Base-by-base conservation (phyloP, 1,284 basidiomycete genomes). In the Volvariella surrecta region DNA sequence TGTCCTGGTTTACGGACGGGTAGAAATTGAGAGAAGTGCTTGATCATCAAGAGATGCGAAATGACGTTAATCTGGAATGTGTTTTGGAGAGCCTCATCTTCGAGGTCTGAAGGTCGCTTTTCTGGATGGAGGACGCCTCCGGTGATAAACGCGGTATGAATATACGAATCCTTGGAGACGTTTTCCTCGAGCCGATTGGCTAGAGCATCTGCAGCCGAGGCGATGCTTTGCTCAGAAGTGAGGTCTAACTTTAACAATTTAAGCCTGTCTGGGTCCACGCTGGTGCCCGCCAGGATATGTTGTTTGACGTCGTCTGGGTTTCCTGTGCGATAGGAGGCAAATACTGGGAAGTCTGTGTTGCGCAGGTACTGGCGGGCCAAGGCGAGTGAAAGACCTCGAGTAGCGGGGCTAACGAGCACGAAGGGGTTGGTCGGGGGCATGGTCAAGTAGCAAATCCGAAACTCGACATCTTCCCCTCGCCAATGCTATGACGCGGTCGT, bases 41-140 rank as follows among this genome's bases (percentile, higher is more conserved):
- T 79, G 62, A 79, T 76, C 51, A 75, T 63, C 40, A 79, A 67
- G 30, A 79, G 60, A 53, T 79, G 76, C n/a, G 76, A 71, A 44
- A 79, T 67, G 50, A 72, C 68, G 58, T 81, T 81, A 52, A 72
- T 66, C 49, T 71, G 61, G 59, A 78, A 79, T 6, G 71, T 69
- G 46, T 73, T 58, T 18, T 62, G 53, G 22, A 82, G 58, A 39
- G 63, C 52, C 13, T 61, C 58, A 48, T 64, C 54, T 51, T 74
- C 63, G 40, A 82, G 56, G 50, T 82, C 76, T 2, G 61, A 58
- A 3, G 77, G 73, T 35, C 67, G 68, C 49, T 73, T 78, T 55
- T 82, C 79, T 9, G 76, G 70, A 45, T 73, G 61, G 17, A 82
- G 63, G 19, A 79, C 54, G 7, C 76, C 76, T 28, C 73, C 76